Percentiles rank a stretch among this genome's conserved stretches.
Evolutionary conservation across 352 stramenopile species (phyloP).

Genomic region (Globisporangium okanoganense): DNA sequence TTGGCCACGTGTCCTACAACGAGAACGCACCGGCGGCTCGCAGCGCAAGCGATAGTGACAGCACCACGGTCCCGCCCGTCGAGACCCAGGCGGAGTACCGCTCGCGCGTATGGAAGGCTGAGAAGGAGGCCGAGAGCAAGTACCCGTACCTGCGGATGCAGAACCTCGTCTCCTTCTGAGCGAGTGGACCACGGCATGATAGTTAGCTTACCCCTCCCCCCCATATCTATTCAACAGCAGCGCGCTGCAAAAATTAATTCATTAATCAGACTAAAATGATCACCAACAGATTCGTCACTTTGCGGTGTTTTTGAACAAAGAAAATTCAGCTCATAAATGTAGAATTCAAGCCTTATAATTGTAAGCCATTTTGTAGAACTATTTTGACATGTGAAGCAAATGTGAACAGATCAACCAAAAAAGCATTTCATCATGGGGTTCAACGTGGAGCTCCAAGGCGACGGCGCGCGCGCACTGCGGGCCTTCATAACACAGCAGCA

Average conservation of each 20-base stretch:
- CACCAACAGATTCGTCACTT: neutral
- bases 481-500: constrained; percentile 18
- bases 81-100: constrained; percentile 19
- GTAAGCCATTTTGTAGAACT: neutral
- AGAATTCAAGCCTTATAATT: neutral
- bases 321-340: neutral
- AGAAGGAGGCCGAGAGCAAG: constrained; percentile 19
- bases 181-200: neutral
- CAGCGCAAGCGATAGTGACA: constrained; percentile 7
- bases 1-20: constrained; percentile 28
- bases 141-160: constrained; percentile 26
- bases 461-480: constrained; percentile 25
- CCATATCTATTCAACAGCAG: neutral
- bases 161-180: constrained; percentile 26
- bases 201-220: no score
- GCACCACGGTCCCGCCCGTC: constrained; percentile 5
- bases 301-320: neutral
- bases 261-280: neutral
- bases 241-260: neutral
- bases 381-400: neutral
- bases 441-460: constrained; percentile 21
- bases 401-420: neutral
- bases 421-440: constrained; percentile 2
- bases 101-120: constrained; percentile 6
- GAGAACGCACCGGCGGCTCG: neutral